Evolutionary conservation across 2,329 filamentous ascomycete species (phyloP), one percentile per base, ranked within the genome.

Genomic region (Xylaria sp.): DNA sequence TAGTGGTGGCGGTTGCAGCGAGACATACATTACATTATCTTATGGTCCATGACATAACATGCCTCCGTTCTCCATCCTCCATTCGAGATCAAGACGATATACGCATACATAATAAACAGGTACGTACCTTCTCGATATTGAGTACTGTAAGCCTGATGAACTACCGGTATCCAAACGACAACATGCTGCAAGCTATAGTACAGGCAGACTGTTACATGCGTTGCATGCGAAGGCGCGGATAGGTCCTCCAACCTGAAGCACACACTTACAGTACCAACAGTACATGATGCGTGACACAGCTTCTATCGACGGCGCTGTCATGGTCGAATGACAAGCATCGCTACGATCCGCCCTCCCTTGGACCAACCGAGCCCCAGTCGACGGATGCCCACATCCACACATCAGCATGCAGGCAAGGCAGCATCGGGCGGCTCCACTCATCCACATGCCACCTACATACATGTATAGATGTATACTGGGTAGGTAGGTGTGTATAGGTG

Each of bases 391-490:
- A 72, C 71, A 69, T 66, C 65, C 55, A 60, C 65, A 65, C 64
- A 66, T 61, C 63, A 66, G 65, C 69, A 68, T 69, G 63, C 60
- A 69, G 64, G 51, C 64, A 69, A 47, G 69, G 59, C 65, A 68
- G 69, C 47, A 58, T 69, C 66, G 69, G 69, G 69, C 69, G 60
- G 66, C 55, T 66, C 71, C 68, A 68, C 71, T 66, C 58, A 68
- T 60, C 65, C 65, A 57, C 53, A 55, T 55, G 59, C 65, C 54
- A 66, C n/a, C 8, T 47, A 47, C 44, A 18, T 44, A 44, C 40
- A 44, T 47, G 44, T 21, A 21, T 5, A 21, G 9, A 8, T 6
- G 18, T 47, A 47, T 8, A n/a, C 9, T 8, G 3, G 12, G 5
- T 42, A 42, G 37, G 37, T 42, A 47, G 42, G 13, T 42, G 5